Evolutionary conservation across 148 eudicot species (phyloP).

Genomic region (Amaranthus hypochondriacus): DNA sequence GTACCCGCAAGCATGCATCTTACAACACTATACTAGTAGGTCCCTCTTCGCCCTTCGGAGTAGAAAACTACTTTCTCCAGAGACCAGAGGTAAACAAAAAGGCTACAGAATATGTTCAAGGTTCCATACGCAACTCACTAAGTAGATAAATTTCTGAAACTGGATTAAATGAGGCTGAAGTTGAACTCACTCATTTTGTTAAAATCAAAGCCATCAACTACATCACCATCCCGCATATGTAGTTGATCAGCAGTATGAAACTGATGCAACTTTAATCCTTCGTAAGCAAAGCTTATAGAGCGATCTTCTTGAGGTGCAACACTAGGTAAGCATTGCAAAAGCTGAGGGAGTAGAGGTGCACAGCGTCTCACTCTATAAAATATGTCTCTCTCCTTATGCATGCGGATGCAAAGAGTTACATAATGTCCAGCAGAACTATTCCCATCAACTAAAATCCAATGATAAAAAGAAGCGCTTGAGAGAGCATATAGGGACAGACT

Average conservation of each 20-base stretch:
- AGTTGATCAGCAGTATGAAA: neutral
- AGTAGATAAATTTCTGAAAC: too few species aligned
- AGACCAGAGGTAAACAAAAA: neutral
- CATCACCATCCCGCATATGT: neutral
- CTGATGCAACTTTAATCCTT: neutral
- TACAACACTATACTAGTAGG: too few species aligned
- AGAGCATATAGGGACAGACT: neutral
- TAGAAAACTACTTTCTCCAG: too few species aligned
- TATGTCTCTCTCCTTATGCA: slow-evolving; percentile 10
- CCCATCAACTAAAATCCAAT: neutral
- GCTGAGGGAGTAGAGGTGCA: neutral
- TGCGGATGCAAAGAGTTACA: slow-evolving; percentile 5
- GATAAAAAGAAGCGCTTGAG: neutral
- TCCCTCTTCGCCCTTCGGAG: too few species aligned
- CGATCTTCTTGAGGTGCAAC: neutral
- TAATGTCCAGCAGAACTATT: neutral
- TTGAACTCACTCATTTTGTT: neutral
- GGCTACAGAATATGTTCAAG: neutral
- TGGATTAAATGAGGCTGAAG: too few species aligned
- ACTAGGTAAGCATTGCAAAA: neutral
- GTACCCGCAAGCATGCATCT: too few species aligned
- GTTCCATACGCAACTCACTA: too few species aligned
- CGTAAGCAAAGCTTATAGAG: neutral
- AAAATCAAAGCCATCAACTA: neutral
- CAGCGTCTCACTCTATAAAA: slow-evolving; percentile 7